Percentiles rank a stretch among this genome's conserved stretches.
Conservation (phyloP, 441 rosid species). For the Pelargonium myrrhifolium region DNA sequence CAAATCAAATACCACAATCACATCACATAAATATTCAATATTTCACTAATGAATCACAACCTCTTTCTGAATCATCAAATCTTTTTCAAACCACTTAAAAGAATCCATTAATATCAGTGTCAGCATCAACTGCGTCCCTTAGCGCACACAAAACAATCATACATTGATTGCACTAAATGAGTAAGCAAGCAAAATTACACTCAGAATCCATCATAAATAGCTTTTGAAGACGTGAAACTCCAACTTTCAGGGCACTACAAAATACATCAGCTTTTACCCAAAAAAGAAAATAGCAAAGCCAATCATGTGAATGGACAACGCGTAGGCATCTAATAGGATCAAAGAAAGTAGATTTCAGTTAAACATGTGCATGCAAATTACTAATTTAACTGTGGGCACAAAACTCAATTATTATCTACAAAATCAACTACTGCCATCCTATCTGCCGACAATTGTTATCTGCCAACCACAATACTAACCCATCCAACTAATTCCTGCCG, state of each 20-base stretch:
- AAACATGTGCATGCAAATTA: background rate
- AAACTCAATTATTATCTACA: background rate
- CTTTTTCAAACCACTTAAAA: background rate
- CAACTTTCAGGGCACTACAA: background rate
- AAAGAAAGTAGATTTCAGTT: background rate
- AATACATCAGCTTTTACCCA: background rate
- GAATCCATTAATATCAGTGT: background rate
- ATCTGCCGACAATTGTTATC: background rate
- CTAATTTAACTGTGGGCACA: background rate
- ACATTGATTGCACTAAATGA: slow-evolving; percentile 4
- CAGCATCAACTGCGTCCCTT: background rate
- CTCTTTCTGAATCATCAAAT: background rate
- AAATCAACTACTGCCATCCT: background rate
- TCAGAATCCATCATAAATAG: background rate
- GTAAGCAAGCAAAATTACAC: background rate
- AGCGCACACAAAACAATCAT: background rate
- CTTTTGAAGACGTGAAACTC: background rate
- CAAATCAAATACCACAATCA: slow-evolving; percentile 10
- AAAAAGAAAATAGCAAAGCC: background rate
- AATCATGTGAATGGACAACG: background rate
- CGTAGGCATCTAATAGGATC: background rate
- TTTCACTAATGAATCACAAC: background rate
- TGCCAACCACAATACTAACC: background rate
- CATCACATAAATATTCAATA: background rate
- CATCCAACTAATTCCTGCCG: background rate